A percentile compares a stretch with the other conserved stretches of the same genome.
phyloP scores from a whole-genome alignment of 2,329 filamentous ascomycete species.

The Fusarium nematophilum region DNA sequence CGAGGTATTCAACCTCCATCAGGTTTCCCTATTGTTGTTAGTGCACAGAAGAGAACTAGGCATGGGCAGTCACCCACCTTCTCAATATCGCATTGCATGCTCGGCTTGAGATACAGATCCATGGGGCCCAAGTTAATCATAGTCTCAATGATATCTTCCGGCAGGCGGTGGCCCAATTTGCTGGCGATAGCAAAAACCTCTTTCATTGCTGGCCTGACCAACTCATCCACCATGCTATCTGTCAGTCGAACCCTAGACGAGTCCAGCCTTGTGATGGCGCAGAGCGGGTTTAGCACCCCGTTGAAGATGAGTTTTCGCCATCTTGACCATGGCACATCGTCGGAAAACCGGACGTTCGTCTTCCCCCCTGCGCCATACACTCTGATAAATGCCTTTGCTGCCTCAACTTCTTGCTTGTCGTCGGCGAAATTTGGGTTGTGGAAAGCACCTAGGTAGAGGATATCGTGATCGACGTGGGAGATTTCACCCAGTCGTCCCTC shows the following conservation, averaged over 20 bases:
- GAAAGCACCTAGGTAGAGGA: conserved; percentile 63
- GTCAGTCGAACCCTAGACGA: conserved; percentile 61
- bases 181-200: conserved; percentile 62
- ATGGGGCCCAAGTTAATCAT: conserved; percentile 62
- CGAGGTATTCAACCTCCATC: conserved; percentile 62
- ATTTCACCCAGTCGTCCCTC: conserved; percentile 61
- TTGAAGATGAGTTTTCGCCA: conserved; percentile 65
- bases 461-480: conserved; percentile 64
- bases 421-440: conserved; percentile 47
- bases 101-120: conserved; percentile 61
- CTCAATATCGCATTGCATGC: conserved; percentile 64
- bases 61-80: no score
- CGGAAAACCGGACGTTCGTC: conserved; percentile 54
- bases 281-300: conserved; percentile 64
- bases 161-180: conserved; percentile 55
- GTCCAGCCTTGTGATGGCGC: conserved; percentile 62
- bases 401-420: conserved; percentile 35
- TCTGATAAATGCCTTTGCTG: conserved; percentile 56
- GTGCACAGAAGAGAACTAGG: no score
- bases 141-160: conserved; percentile 54
- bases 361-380: conserved; percentile 61
- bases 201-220: conserved; percentile 64
- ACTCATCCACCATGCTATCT: conserved; percentile 55
- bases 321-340: conserved; percentile 55
- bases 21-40: conserved; percentile 51